These are phyloP conservation scores for Botryosphaeria dothidea DNA, from an alignment of 2,329 filamentous ascomycete genomes.

Conservation along the genomic window DNA sequence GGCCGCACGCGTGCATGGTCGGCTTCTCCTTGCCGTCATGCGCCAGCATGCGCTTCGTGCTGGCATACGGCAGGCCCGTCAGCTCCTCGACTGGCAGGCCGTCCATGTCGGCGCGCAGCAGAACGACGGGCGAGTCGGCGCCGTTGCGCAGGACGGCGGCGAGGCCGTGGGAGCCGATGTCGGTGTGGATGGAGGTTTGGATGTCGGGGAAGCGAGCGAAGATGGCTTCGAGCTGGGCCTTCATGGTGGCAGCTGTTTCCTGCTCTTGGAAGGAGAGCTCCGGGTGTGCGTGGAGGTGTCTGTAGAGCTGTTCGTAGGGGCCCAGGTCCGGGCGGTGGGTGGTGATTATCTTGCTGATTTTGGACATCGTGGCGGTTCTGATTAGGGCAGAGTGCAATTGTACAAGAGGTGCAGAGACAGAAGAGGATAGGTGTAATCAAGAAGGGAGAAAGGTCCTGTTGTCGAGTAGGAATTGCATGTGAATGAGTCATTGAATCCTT, in stretches of 20 bases:
- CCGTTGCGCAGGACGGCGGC: conserved; percentile 60
- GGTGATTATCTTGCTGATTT: conserved; percentile 21
- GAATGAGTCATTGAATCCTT: background rate
- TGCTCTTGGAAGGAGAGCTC: conserved; percentile 39
- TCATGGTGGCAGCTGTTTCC: conserved; percentile 34
- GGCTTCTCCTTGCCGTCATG: conserved; percentile 50
- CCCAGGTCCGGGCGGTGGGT: conserved; percentile 28
- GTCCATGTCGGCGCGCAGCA: conserved; percentile 65
- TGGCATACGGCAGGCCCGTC: conserved; percentile 59
- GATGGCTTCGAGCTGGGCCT: conserved; percentile 29
- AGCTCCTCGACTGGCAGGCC: conserved; percentile 59
- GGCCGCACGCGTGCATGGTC: conserved; percentile 70
- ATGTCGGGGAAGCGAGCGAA: conserved; percentile 19
- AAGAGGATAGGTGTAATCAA: background rate
- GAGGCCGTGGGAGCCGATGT: conserved; percentile 48
- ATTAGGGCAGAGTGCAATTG: background rate
- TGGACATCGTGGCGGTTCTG: background rate
- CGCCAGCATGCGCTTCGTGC: conserved; percentile 46
- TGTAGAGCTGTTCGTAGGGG: conserved; percentile 38
- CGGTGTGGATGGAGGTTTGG: background rate
- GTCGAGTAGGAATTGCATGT: background rate
- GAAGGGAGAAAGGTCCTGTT: background rate
- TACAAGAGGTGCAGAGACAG: background rate
- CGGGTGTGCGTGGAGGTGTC: conserved; percentile 36
- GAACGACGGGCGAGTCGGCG: conserved; percentile 42